Base-by-base conservation (phyloP, 2,329 filamentous ascomycete species). In the Diaporthe sp. region DNA sequence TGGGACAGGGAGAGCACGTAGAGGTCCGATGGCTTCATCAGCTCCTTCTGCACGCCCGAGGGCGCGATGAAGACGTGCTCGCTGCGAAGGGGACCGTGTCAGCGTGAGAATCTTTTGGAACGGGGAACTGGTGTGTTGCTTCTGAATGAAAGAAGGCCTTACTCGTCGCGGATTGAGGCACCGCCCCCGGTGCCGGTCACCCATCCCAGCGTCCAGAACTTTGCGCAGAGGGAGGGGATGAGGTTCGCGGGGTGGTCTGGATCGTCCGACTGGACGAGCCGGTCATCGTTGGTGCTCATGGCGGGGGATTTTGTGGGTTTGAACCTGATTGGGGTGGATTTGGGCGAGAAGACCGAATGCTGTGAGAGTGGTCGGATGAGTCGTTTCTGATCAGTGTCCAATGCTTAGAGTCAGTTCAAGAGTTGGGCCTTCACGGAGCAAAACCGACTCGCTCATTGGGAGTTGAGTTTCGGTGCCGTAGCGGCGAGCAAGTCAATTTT, bases 181-280 rank as follows among this genome's bases (percentile, higher is more conserved):
- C 94, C 94, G 79, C 94, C 94, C 76, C 94, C 94, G 3, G 94
- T 97, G 73, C 94, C 95, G 17, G 95, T 96, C 40, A 97, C 96
- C 96, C 97, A 98, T 79, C 97, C 97, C 79, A 97, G 88, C 25
- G 90, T 95, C 90, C 98, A 99, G 86, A 99, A 99, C 83, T 96
- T 97, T 81, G 94, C 93, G 86, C 97, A 99, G 66, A 99, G 90
- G 64, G 94, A 93, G 77, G 96, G 97, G 78, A 98, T 98, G 80
- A 97, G 89, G 86, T 99, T 99, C 78, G 97, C 96, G 30, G 97
- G 97, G 85, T 99, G 97, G 76, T 95, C 87, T 7, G 94, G 92
- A 82, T 98, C 92, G 40, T 85, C 81, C 15, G 92, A 93, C 52
- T 84, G 84, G 82, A 93, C 85, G 77, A 93, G 88, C 77, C 89